Base-by-base conservation (phyloP, 202 grass and related monocot genomes). In the Schoenoplectus triqueter region DNA sequence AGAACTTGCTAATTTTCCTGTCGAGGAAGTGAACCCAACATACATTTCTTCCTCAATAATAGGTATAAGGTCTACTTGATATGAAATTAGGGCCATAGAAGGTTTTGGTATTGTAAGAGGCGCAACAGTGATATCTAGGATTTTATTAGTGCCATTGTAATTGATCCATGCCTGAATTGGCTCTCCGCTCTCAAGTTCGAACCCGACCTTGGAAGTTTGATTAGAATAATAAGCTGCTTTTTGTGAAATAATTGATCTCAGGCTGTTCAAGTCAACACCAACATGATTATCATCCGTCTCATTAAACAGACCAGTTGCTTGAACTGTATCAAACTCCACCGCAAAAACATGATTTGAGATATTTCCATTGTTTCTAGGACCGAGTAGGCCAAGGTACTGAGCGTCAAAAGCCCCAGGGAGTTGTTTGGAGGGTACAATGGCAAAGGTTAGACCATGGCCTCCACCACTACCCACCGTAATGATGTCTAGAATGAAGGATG, bases 131-230 rank as follows among this genome's bases (percentile, higher is more conserved):
- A 88, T 73, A 20, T 84, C 79, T 22, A 92, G 86, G 51, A 88
- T 54, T 20, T 69, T 86, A 46, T 10, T 45, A 77, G 8, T 42
- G 18, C 72, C 86, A 66, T 87, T 70, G 59, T 89, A 92, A 71
- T 89, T 79, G 7, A 92, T 76, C 90, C 90, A 90, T n/a, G 90
- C 88, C 10, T 92, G 90, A 19, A 92, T 86, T 3, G 83, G 80
- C 57, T 65, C 5, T n/a, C 40, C 83, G 39, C 71, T 75, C 7
- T 87, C 63, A 9, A 89, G 49, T 18, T 50, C 1, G 8, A 86
- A 19, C 2, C 7, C 8, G 19, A 84, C 49, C 4, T 68, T 87
- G 4, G 55, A 87, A 17, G 0, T 39, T 7, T 66, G 73, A 13
- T 69, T 73, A 18, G 55, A 6, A 64, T 89, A 90, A 64, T 90